These are phyloP conservation scores for Amanita subjunquillea DNA, from an alignment of 768 basidiomycete genomes.

Conservation along the genomic window DNA sequence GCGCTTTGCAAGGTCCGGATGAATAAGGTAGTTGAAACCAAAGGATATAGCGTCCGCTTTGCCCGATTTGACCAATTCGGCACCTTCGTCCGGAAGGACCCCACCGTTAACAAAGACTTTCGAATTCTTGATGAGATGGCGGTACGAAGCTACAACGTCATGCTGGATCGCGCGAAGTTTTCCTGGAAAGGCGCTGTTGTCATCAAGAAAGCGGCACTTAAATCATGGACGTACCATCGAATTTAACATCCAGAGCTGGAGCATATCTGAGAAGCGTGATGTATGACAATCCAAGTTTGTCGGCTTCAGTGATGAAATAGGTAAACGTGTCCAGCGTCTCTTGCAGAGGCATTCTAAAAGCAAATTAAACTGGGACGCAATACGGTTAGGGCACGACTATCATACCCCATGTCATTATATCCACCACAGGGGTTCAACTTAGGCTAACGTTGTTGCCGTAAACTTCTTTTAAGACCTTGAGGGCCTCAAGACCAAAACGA, in stretches of 20 bases:
- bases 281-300: conserved; percentile 24
- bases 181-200: conserved; percentile 12
- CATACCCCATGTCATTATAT: conserved; percentile 35
- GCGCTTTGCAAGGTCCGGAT: conserved; percentile 32
- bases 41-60: conserved; percentile 27
- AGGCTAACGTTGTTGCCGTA: conserved; percentile 35
- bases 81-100: conserved; percentile 26
- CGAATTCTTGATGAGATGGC: conserved; percentile 23
- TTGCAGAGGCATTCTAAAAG: conserved; percentile 29
- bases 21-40: conserved; percentile 25
- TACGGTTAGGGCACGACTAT: not conserved
- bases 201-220: not conserved
- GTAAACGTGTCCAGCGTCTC: conserved; percentile 31
- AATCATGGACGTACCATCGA: conserved; percentile 18
- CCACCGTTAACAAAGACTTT: conserved; percentile 27
- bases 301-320: conserved; percentile 30
- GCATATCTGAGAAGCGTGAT: conserved; percentile 21
- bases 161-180: conserved; percentile 23
- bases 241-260: conserved; percentile 13
- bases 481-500: conserved; percentile 40
- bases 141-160: conserved; percentile 29
- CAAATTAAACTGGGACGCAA: not conserved
- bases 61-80: conserved; percentile 20
- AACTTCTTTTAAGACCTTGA: conserved; percentile 29
- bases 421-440: conserved; percentile 34